Evolutionary conservation across 78 protist species (phyloP), one percentile per base, ranked within the genome.

Genomic region (Dictyostelium capitatum): DNA sequence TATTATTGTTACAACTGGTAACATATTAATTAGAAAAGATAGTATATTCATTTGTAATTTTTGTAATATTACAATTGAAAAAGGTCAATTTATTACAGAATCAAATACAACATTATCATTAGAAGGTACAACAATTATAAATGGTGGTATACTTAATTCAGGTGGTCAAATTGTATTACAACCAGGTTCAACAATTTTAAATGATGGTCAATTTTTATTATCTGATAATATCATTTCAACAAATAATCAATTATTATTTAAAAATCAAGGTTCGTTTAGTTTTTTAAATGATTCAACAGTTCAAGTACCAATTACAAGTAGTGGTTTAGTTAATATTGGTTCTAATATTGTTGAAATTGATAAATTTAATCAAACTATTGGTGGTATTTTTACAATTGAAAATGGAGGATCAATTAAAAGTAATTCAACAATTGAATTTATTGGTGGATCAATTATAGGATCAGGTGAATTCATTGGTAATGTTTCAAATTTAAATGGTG

Each of bases 61-160:
- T 57, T 57, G 67, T 57, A n/a, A 57, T 57, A 57, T 57, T 20
- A 1, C 11, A n/a, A 57, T 57, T 57, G 6, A n/a, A 57, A 57
- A 1, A 3, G 67, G 67, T 57, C 32, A 57, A n/a, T 57, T 57
- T 23, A n/a, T 57, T n/a, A 57, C 67, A 19, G 9, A 25, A 37
- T 10, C 14, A 3, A 41, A 41, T 20, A 43, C 78, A 43, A 41
- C 25, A 11, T 25, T 70, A 19, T 23, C 78, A 32, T 41, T 70
- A 17, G 28, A 70, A 41, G 78, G 78, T 70, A 70, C 78, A 20
- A 70, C 78, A 20, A 57, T 57, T 14, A 57, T 23, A 23, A 57
- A 57, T 23, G 67, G 67, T 20, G 67, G 67, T 17, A 57, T 9
- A 57, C 14, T 57, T 57, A 9, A 20, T 19, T 57, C 67, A n/a